phyloP scores from a whole-genome alignment of 2,329 filamentous ascomycete genomes.

The Allantophomopsis cytisporea region DNA sequence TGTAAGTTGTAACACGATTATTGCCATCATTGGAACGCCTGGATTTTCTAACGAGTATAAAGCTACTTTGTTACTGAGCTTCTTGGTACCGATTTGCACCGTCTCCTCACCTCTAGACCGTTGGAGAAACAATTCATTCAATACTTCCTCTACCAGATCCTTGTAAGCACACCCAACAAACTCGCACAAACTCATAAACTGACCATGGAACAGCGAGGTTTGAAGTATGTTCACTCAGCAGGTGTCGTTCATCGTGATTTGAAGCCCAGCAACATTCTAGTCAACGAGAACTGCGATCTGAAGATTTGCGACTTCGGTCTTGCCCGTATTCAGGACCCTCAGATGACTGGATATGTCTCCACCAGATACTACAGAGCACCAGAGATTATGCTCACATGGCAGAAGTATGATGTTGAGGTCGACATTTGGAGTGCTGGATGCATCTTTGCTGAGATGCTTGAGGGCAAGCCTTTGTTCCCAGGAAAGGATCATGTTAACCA shows the following conservation, averaged over 20 bases:
- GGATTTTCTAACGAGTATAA: conserved; percentile 7
- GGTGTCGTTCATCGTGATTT: conserved; percentile 95
- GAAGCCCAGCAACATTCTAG: conserved; percentile 97
- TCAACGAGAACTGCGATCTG: conserved; percentile 98
- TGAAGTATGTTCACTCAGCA: conserved; percentile 98
- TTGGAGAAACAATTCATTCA: conserved; percentile 99
- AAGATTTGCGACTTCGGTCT: conserved; percentile 99
- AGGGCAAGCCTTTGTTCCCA: conserved; percentile 94
- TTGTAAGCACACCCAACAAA: conserved; percentile 42
- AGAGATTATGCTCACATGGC: conserved; percentile 99
- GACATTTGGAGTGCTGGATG: conserved; percentile 99
- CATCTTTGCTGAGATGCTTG: conserved; percentile 98
- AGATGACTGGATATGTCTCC: conserved; percentile 99
- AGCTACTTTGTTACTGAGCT: conserved; percentile 98
- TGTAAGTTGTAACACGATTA: conserved; percentile 39
- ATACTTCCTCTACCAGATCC: conserved; percentile 98
- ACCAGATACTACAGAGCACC: conserved; percentile 97
- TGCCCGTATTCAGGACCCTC: conserved; percentile 93
- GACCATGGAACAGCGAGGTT: conserved; percentile 55
- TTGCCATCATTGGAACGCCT: conserved; percentile 8
- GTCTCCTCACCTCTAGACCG: conserved; percentile 84
- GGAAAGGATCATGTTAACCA: conserved; percentile 99
- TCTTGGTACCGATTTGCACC: conserved; percentile 89
- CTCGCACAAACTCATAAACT: background rate
- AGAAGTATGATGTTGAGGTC: conserved; percentile 98